Evolutionary conservation across 164 flowering plant species (phyloP).

Genomic region (Santalum album): DNA sequence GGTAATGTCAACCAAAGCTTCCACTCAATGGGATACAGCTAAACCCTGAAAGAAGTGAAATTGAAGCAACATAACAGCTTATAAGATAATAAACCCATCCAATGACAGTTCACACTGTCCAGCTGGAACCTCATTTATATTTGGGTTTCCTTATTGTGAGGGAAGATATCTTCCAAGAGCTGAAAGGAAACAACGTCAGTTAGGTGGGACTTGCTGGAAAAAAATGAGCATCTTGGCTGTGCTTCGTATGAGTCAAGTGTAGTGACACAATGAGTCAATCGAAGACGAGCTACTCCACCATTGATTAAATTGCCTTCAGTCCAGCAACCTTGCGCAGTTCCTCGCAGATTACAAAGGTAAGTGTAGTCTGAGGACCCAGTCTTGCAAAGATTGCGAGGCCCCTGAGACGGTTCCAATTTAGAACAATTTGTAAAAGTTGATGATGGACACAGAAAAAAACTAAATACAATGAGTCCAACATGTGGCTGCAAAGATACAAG

Average conservation of each 20-base stretch:
- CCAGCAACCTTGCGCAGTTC: slow-evolving; percentile 73
- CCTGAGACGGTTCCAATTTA: slow-evolving; percentile 27
- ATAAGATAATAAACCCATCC: not conserved
- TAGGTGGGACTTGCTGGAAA: not conserved
- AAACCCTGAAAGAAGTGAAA: not conserved
- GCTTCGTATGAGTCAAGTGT: not conserved
- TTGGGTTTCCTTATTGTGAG: not conserved
- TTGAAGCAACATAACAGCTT: not conserved
- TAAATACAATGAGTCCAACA: not conserved
- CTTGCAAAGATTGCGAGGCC: slow-evolving; percentile 79
- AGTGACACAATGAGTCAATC: not conserved
- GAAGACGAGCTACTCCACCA: not conserved
- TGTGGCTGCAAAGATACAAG: not conserved
- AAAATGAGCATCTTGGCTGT: not conserved
- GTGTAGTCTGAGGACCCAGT: slow-evolving; percentile 80
- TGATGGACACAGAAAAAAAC: too few relatives aligned
- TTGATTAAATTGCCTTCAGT: slow-evolving; percentile 50
- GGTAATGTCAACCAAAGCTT: too few relatives aligned
- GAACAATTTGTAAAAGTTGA: not conserved
- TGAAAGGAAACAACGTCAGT: not conserved
- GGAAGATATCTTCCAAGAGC: not conserved
- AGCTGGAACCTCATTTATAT: not conserved
- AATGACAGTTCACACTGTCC: not conserved
- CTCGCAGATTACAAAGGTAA: slow-evolving; percentile 80
- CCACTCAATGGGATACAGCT: slow-evolving; percentile 1